Evolutionary conservation across 2,329 filamentous ascomycete genomes (phyloP).

Genomic region (Cytospora leucostoma): DNA sequence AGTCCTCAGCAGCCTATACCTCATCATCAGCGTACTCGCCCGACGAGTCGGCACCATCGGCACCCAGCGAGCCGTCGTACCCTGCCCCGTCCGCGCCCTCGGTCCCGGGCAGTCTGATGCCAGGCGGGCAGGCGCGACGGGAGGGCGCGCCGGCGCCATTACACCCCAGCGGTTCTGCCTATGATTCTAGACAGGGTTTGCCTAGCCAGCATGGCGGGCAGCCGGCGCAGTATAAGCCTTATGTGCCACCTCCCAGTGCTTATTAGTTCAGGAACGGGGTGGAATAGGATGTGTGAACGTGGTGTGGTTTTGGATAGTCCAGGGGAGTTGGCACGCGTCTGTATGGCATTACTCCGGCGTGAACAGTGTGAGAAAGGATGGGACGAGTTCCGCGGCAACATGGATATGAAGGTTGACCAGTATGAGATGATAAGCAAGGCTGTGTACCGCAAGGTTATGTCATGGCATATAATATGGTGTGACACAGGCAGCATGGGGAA

Average conservation of each 20-base stretch:
- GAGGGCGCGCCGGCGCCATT: conserved; percentile 42
- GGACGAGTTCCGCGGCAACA: background rate
- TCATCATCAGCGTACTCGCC: conserved; percentile 51
- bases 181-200: conserved; percentile 52
- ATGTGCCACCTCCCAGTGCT: conserved; percentile 48
- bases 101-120: conserved; percentile 39
- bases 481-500: background rate
- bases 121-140: background rate
- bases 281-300: background rate
- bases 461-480: background rate
- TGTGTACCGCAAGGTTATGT: background rate
- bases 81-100: conserved; percentile 27
- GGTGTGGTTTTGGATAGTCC: no score
- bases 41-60: conserved; percentile 44
- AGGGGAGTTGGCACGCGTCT: background rate
- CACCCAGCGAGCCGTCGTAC: conserved; percentile 40
- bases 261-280: conserved; percentile 13
- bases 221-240: conserved; percentile 60
- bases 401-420: background rate
- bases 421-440: background rate
- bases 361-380: background rate
- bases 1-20: conserved; percentile 46
- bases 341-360: background rate
- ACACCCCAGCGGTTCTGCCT: conserved; percentile 48
- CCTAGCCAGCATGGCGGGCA: conserved; percentile 47